Conservation (phyloP, 495 filamentous ascomycete species). For the Filosporella fistucella region DNA sequence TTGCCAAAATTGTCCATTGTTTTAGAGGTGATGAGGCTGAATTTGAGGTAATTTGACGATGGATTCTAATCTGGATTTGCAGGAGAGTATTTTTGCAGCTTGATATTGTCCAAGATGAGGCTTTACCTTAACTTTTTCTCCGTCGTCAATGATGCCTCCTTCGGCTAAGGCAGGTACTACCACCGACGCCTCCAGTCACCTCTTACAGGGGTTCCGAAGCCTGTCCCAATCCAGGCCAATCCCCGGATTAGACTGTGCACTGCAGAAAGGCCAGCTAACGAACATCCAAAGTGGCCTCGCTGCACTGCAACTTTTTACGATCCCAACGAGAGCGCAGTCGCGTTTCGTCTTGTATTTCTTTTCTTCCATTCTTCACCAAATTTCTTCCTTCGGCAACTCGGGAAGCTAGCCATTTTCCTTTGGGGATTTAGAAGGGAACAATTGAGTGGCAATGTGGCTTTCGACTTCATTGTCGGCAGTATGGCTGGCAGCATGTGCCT, state of each 20-base stretch:
- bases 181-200: too few species aligned
- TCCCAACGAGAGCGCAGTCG: not conserved
- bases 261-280: constrained; percentile 22
- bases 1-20: constrained; percentile 26
- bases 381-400: not conserved
- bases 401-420: not conserved
- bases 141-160: constrained; percentile 7
- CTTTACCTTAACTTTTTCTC: constrained; percentile 3
- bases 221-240: not conserved
- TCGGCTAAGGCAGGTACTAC: constrained; percentile 7
- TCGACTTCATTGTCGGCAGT: constrained; percentile 42
- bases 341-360: constrained; percentile 7
- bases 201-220: not conserved
- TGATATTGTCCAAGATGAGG: too few species aligned
- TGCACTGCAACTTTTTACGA: too few species aligned
- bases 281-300: too few species aligned
- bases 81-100: too few species aligned
- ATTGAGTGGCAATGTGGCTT: constrained; percentile 38
- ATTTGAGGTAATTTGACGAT: too few species aligned
- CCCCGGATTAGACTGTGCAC: constrained; percentile 9
- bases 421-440: not conserved
- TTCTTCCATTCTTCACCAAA: not conserved
- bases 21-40: not conserved
- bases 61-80: too few species aligned
- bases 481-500: constrained; percentile 50